phyloP scores from a whole-genome alignment of 169 alveolate genomes.

The Babesia bigemina region DNA sequence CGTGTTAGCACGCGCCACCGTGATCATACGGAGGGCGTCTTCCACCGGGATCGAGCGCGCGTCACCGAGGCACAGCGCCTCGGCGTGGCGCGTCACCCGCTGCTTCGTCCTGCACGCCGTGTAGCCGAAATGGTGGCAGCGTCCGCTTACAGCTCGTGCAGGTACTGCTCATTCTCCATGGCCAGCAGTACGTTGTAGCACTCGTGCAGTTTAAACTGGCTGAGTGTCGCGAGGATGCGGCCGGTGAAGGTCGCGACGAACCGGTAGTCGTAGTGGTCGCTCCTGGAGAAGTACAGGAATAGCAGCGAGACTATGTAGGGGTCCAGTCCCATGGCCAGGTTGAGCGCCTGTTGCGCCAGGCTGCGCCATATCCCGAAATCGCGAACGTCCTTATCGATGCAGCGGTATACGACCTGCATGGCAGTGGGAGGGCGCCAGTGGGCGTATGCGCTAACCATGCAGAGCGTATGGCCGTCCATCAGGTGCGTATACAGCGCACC shows the following conservation, averaged over 20 bases:
- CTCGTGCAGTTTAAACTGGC: conserved; percentile 45
- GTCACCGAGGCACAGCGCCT: conserved; percentile 36
- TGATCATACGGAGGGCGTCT: conserved; percentile 40
- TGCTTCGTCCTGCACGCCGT: conserved; percentile 31
- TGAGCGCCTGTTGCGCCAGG: conserved; percentile 66
- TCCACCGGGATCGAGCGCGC: conserved; percentile 17
- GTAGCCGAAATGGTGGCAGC: not conserved
- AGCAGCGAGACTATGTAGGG: conserved; percentile 68
- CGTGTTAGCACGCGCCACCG: conserved; percentile 14
- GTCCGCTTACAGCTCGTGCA: conserved; percentile 40
- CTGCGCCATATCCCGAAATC: conserved; percentile 72
- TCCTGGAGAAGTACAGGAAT: conserved; percentile 70
- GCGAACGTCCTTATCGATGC: conserved; percentile 67
- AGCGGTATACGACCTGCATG: conserved; percentile 72
- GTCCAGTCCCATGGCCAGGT: conserved; percentile 68
- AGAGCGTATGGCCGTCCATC: conserved; percentile 78
- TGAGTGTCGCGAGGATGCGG: conserved; percentile 49
- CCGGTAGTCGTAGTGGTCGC: conserved; percentile 62
- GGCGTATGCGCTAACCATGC: conserved; percentile 35
- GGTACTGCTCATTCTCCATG: conserved; percentile 50
- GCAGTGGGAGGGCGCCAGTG: not conserved
- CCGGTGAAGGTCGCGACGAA: conserved; percentile 68
- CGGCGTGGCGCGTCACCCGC: conserved; percentile 53
- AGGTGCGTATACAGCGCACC: conserved; percentile 77
- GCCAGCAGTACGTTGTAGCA: conserved; percentile 63